Base-by-base conservation (phyloP, 140 eudicot species). In the Eryngium alpinum region DNA sequence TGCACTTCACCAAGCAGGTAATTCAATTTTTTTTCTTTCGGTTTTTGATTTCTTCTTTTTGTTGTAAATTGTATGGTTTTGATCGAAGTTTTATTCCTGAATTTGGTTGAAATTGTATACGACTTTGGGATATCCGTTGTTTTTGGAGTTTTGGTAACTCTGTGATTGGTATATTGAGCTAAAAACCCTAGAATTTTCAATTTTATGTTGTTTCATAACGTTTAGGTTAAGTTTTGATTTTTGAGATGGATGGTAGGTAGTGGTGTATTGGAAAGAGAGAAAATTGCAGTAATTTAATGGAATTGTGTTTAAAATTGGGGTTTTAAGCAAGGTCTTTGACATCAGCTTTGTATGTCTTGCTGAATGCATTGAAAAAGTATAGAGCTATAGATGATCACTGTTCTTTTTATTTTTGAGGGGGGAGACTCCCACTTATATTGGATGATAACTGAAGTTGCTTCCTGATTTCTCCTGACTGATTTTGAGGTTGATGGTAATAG, bases 1-100 rank as follows among this genome's bases (percentile, higher is more conserved):
- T 95, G 99, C 92, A 95, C 97, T 79, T 92, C 97, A 73, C 89
- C 94, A 25, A 89, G 90, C 97, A 95, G 99, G 99, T 95, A 21
- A 19, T 66, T 3, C 59, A 51, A 72, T 31, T 33, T 11, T 29
- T 16, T 63, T 27, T 81, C 49, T 32, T 1, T 14, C 56, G 49
- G n/a, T 72, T 50, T 72, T 28, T 14, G 46, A 17, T 27, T 84
- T 19, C 5, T 13, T 65, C 11, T 12, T 11, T 24, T 80, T 9
- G 25, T 50, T 82, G 71, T 14, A 12, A 13, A 73, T 34, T 60
- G 63, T 18, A 50, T 66, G 25, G 18, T 73, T 38, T 73, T n/a
- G 60, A 28, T 29, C 31, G 52, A 49, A 16, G 12, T 71, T 79
- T 24, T 49, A 22, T 15, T 2, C 17, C 9, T 11, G 2, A 14